phyloP scores from a whole-genome alignment of 129 eudicot species.

The Calendula officinalis region DNA sequence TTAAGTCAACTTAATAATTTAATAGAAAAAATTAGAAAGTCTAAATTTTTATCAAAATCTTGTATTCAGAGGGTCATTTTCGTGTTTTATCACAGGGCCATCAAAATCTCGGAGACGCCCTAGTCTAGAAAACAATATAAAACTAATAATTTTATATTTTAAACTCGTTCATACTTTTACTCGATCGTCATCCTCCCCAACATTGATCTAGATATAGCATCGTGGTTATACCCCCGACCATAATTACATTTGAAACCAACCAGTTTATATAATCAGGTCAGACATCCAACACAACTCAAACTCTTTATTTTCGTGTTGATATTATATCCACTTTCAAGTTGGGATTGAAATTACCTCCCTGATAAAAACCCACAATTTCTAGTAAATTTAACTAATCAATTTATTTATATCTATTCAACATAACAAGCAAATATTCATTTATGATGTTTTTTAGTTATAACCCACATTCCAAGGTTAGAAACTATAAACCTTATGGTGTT shows the following conservation, averaged over 20 bases:
- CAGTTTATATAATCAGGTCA: too few species aligned
- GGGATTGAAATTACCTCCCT: too few species aligned
- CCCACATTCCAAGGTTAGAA: conserved; percentile 26
- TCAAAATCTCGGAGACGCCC: too few species aligned
- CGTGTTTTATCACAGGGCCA: too few species aligned
- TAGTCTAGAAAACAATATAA: too few species aligned
- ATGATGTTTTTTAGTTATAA: conserved; percentile 34
- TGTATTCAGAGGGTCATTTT: too few species aligned
- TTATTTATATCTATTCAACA: not conserved
- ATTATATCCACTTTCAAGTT: too few species aligned
- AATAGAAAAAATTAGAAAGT: too few species aligned
- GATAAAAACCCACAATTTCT: not conserved
- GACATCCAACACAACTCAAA: too few species aligned
- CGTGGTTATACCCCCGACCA: not conserved
- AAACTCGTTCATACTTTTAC: not conserved
- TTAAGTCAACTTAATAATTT: too few species aligned
- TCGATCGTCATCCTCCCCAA: not conserved
- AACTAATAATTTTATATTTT: not conserved
- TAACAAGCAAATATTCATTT: conserved; percentile 8
- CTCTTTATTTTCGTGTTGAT: too few species aligned
- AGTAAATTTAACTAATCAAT: not conserved
- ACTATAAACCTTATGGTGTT: conserved; percentile 31
- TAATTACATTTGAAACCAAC: not conserved
- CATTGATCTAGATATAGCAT: not conserved
- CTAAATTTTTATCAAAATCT: too few species aligned